phyloP scores from a whole-genome alignment of 108 stramenopile genomes.

The Epipyxis sp. region DNA sequence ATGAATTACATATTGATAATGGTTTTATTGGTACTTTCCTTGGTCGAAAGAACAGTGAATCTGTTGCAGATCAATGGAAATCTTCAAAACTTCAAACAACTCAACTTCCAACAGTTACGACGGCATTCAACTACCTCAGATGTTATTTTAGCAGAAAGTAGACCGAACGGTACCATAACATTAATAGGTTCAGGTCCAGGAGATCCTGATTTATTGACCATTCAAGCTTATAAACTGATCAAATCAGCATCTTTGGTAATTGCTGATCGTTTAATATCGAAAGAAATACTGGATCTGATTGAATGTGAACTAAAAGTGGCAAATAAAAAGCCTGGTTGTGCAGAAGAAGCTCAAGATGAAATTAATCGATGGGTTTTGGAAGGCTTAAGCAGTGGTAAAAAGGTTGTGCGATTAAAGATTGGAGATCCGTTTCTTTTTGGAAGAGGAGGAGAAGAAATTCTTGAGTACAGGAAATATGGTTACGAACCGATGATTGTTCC shows the following conservation, averaged over 20 bases:
- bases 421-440: constrained; percentile 98
- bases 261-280: constrained; percentile 82
- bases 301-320: constrained; percentile 73
- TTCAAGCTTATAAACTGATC: constrained; percentile 71
- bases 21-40: too few relatives aligned
- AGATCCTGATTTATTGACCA: constrained; percentile 84
- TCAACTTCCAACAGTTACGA: too few relatives aligned
- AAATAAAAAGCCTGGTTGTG: constrained; percentile 86
- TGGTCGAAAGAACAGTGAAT: too few relatives aligned
- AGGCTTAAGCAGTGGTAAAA: constrained; percentile 68
- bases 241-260: constrained; percentile 70
- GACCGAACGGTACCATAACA: too few relatives aligned
- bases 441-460: constrained; percentile 90
- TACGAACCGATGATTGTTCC: constrained; percentile 47
- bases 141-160: too few relatives aligned
- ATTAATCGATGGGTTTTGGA: constrained; percentile 84
- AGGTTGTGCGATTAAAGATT: constrained; percentile 95
- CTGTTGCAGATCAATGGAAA: too few relatives aligned
- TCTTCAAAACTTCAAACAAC: too few relatives aligned
- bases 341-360: constrained; percentile 84
- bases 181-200: constrained; percentile 90
- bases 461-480: constrained; percentile 68
- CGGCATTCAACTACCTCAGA: too few relatives aligned
- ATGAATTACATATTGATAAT: too few relatives aligned
- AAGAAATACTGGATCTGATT: constrained; percentile 75